These are phyloP conservation scores for Fusarium nanum DNA, from an alignment of 2,329 filamentous ascomycete genomes.

Conservation along the genomic window DNA sequence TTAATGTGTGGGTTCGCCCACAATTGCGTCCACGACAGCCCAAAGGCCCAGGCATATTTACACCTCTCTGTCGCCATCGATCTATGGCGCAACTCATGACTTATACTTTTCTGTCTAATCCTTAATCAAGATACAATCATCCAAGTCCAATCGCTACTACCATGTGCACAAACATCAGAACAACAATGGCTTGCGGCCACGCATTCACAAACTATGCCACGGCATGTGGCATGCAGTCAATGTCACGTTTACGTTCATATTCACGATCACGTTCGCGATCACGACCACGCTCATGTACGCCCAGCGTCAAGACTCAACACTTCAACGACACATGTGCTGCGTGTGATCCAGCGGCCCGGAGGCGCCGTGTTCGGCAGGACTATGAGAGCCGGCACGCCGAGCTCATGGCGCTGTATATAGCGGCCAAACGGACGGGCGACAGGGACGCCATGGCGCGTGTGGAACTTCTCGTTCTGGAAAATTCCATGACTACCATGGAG, in stretches of 20 bases:
- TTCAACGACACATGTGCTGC: constrained; percentile 53
- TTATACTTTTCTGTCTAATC: not conserved
- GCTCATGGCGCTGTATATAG: constrained; percentile 45
- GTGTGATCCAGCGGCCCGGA: constrained; percentile 50
- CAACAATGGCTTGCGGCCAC: constrained; percentile 47
- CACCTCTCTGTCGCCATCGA: not conserved
- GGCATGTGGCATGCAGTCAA: constrained; percentile 9
- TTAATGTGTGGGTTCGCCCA: constrained; percentile 17
- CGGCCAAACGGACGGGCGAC: constrained; percentile 43
- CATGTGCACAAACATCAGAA: constrained; percentile 45
- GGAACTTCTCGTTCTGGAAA: constrained; percentile 40
- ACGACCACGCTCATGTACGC: constrained; percentile 23
- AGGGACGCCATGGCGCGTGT: constrained; percentile 40
- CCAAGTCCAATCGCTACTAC: constrained; percentile 6
- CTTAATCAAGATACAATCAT: not conserved
- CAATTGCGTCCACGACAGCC: not conserved
- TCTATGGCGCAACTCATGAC: not conserved
- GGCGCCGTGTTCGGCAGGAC: constrained; percentile 41
- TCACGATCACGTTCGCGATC: constrained; percentile 4
- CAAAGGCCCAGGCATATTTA: constrained; percentile 1
- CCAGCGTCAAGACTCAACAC: constrained; percentile 30
- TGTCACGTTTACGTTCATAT: constrained; percentile 19
- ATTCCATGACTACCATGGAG: constrained; percentile 31
- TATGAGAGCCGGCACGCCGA: constrained; percentile 45
- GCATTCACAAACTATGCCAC: constrained; percentile 31